phyloP scores from a whole-genome alignment of 2,329 filamentous ascomycete genomes.

The Fusarium chlamydosporum region DNA sequence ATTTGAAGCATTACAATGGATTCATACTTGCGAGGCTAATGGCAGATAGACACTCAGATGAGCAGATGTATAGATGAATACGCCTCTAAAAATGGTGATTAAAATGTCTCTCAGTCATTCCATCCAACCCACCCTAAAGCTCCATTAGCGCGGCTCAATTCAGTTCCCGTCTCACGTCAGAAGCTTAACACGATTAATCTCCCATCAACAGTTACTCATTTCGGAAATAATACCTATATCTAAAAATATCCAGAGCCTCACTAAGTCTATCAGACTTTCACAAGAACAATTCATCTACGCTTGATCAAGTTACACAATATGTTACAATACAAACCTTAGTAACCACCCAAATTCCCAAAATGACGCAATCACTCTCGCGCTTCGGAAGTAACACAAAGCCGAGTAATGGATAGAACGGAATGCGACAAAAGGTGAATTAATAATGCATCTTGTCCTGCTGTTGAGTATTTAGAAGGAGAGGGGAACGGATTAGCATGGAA shows the following conservation, averaged over 20 bases:
- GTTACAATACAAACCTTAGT: background rate
- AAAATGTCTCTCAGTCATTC: background rate
- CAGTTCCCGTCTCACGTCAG: conserved; percentile 30
- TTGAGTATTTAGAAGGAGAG: background rate
- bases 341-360: background rate
- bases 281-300: background rate
- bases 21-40: no score
- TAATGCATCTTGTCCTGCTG: conserved; percentile 4
- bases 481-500: background rate
- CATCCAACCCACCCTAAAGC: background rate
- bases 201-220: conserved; percentile 5
- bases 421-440: conserved; percentile 3
- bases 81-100: no score
- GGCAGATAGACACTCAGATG: no score
- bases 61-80: no score
- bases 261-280: background rate
- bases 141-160: conserved; percentile 11
- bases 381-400: conserved; percentile 20
- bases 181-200: conserved; percentile 15
- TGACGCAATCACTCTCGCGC: conserved; percentile 30
- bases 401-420: conserved; percentile 1
- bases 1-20: no score
- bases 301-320: conserved; percentile 5
- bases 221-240: conserved; percentile 2
- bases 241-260: conserved; percentile 20